phyloP scores from a whole-genome alignment of 2,329 filamentous ascomycete species.

The Fusarium napiforme region DNA sequence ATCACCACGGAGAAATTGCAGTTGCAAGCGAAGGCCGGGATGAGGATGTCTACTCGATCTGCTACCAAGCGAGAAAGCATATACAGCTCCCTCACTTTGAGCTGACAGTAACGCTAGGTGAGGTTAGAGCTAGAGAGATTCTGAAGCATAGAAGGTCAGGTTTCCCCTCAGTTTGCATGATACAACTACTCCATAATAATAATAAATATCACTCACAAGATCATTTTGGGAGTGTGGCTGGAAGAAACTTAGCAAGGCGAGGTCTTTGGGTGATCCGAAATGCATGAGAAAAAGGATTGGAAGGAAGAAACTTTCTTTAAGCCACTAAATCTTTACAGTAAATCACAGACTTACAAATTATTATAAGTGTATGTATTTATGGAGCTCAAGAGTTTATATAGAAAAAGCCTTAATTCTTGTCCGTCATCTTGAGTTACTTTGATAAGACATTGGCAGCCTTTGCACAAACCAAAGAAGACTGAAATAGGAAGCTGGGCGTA shows the following conservation, averaged over 20 bases:
- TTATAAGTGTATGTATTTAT: rapidly evolving
- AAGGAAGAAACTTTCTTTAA: no score
- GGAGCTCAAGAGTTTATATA: rapidly evolving
- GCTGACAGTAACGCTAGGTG: background rate
- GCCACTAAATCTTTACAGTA: rapidly evolving
- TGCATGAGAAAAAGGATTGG: rapidly evolving
- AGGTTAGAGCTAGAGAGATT: background rate
- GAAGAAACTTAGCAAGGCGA: background rate
- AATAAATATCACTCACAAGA: background rate
- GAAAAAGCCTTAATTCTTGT: rapidly evolving
- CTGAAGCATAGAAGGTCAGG: background rate
- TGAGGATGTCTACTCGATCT: background rate
- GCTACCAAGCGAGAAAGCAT: background rate
- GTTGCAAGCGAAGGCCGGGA: background rate
- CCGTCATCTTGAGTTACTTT: rapidly evolving
- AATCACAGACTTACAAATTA: rapidly evolving
- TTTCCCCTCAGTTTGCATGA: rapidly evolving
- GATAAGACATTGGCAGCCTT: rapidly evolving
- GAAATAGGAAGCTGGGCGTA: background rate
- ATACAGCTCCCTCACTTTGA: no score
- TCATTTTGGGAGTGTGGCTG: rapidly evolving
- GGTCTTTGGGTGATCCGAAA: rapidly evolving
- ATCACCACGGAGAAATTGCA: background rate
- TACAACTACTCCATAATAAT: rapidly evolving
- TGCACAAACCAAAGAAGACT: background rate